Conservation (phyloP, 371 early-diverging fungal genomes). For the Saksenaea vasiformis region DNA sequence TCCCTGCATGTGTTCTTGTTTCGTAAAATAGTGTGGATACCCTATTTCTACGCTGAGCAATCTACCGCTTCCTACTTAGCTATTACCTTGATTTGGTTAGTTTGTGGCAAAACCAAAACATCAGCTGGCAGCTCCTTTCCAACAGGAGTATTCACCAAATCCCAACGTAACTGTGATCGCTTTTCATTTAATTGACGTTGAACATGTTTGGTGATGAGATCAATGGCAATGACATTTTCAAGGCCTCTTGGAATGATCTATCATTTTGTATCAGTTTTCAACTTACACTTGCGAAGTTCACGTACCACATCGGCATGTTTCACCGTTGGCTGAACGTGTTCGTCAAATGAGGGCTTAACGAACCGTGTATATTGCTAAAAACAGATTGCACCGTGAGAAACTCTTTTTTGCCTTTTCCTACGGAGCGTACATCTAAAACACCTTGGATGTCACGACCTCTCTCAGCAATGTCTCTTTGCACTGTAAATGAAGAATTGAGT, state of each 20-base stretch:
- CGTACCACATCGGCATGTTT: constrained; percentile 83
- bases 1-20: constrained; percentile 71
- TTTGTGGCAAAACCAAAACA: constrained; percentile 59
- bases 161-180: constrained; percentile 67
- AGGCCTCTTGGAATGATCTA: constrained; percentile 88
- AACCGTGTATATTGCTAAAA: constrained; percentile 81
- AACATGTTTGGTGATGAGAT: constrained; percentile 86
- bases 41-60: constrained; percentile 28
- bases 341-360: constrained; percentile 92
- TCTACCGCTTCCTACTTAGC: background rate
- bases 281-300: background rate
- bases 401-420: background rate
- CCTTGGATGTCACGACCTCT: constrained; percentile 85
- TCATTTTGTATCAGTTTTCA: background rate
- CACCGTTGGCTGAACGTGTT: constrained; percentile 86
- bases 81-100: constrained; percentile 66
- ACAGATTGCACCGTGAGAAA: too few species aligned
- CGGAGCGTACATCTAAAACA: constrained; percentile 62
- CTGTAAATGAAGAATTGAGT: constrained; percentile 27
- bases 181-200: constrained; percentile 80
- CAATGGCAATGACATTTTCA: constrained; percentile 90
- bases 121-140: constrained; percentile 50
- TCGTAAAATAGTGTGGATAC: constrained; percentile 85
- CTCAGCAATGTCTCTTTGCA: constrained; percentile 88
- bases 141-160: constrained; percentile 49